Base-by-base conservation (phyloP, 306 rosid genomes). In the Medicago truncatula region DNA sequence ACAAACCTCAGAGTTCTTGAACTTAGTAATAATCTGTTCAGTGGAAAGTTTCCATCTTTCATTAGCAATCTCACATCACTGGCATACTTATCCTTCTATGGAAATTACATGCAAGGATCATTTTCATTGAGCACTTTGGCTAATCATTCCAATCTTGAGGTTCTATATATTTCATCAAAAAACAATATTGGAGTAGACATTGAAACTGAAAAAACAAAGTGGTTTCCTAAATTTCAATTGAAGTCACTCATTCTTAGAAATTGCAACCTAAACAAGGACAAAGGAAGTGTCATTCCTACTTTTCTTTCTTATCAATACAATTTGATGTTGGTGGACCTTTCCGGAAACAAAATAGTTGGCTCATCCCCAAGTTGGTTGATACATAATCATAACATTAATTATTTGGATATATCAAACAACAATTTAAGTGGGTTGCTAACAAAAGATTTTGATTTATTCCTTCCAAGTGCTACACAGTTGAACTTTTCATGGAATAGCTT, bases 161-260 rank as follows among this genome's bases (percentile, higher is more conserved):
- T 0, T 43, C 15, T 43, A 43, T 10, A 43, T 43, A 43, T 43
- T 43, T 43, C 49, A 43, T 43, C 49, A 11, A 0, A 43, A 10
- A 43, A n/a, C n/a, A n/a, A 0, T 5, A 43, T 0, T 43, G 15
- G 5, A 43, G 49, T 4, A 43, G 15, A 43, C 49, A 43, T 43
- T 43, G 64, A 23, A 23, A 23, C 56, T 6, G 56, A 52, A 52
- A 25, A 73, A 0, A 5, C 25, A n/a, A 36, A 38, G 2, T 74
- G 83, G 83, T 3, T 56, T 15, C 80, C 86, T 10, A 63, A 76
- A 13, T 78, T 83, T 83, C 83, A 78, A 12, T 60, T 82, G 14
- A 72, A 16, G 18, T 62, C 38, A 7, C 77, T 78, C 3, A 0
- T 28, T 36, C 40, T 82, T 39, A 23, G 3, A 31, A 68, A 68